A percentile compares a stretch with the other conserved stretches of the same genome.
These are phyloP conservation scores for Penicillium alfredii DNA, from an alignment of 495 filamentous ascomycete genomes.

Conservation along the genomic window DNA sequence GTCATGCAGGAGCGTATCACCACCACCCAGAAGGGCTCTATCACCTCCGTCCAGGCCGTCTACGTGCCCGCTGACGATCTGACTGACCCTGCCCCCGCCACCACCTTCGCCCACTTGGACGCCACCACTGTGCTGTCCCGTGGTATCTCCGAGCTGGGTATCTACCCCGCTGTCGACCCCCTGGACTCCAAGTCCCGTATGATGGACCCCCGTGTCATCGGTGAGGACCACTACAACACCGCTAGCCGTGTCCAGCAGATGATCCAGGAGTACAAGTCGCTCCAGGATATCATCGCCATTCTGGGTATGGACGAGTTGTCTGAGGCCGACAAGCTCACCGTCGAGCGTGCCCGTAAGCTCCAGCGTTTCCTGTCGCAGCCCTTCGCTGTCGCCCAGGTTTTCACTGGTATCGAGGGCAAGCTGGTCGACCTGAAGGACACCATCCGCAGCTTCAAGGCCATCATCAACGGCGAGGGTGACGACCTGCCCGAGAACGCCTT, in stretches of 20 bases:
- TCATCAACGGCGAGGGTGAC: slow-evolving; percentile 92
- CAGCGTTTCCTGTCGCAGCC: slow-evolving; percentile 99
- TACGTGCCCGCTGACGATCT: slow-evolving; percentile 99
- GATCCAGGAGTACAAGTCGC: slow-evolving; percentile 99
- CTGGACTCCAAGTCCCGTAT: slow-evolving; percentile 99
- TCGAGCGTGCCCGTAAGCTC: slow-evolving; percentile 99
- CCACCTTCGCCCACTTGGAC: slow-evolving; percentile 99
- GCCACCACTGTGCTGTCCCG: slow-evolving; percentile 99
- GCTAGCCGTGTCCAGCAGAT: slow-evolving; percentile 96
- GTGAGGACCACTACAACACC: slow-evolving; percentile 93
- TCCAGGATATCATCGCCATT: slow-evolving; percentile 99
- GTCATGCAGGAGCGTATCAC: slow-evolving; percentile 99
- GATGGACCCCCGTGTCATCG: slow-evolving; percentile 97
- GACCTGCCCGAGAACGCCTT: slow-evolving; percentile 92
- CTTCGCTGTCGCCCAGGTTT: slow-evolving; percentile 97
- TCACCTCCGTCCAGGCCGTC: slow-evolving; percentile 99
- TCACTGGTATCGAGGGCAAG: slow-evolving; percentile 97
- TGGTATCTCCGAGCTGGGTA: slow-evolving; percentile 99
- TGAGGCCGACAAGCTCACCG: slow-evolving; percentile 97
- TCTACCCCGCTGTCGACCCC: slow-evolving; percentile 99
- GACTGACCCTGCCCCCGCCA: slow-evolving; percentile 98
- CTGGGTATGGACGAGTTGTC: slow-evolving; percentile 99
- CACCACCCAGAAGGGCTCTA: slow-evolving; percentile 98
- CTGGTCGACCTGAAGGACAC: slow-evolving; percentile 98
- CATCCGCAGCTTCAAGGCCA: slow-evolving; percentile 93